Evolutionary conservation across 257 asterid species (phyloP).

Genomic region (Paulownia fortunei): DNA sequence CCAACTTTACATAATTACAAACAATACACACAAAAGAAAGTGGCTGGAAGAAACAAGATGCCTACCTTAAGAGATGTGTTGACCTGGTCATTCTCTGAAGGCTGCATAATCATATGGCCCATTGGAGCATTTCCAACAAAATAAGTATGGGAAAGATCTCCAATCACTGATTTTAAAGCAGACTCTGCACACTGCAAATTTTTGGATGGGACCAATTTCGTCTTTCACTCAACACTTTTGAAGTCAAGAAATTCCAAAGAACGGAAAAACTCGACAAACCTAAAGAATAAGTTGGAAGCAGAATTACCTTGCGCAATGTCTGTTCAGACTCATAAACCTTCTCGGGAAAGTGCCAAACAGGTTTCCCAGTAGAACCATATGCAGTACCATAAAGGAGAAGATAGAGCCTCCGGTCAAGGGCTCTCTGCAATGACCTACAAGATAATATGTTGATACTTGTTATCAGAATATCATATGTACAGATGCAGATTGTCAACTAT

Average conservation of each 20-base stretch:
- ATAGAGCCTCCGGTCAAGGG: slow-evolving; percentile 89
- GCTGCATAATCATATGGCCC: slow-evolving; percentile 63
- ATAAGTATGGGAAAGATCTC: slow-evolving; percentile 79
- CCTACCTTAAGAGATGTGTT: slow-evolving; percentile 59
- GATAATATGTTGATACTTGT: slow-evolving; percentile 23
- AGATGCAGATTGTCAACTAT: neutral
- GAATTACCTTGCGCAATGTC: slow-evolving; percentile 75
- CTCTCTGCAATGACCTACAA: slow-evolving; percentile 85
- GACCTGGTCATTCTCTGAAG: slow-evolving; percentile 43
- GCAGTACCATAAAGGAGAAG: slow-evolving; percentile 77
- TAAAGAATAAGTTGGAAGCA: slow-evolving; percentile 1
- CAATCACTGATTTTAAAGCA: slow-evolving; percentile 80
- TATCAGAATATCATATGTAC: neutral
- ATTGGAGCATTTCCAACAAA: slow-evolving; percentile 96
- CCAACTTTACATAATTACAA: neutral
- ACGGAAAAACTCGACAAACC: neutral
- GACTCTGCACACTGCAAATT: slow-evolving; percentile 87
- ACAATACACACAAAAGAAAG: neutral
- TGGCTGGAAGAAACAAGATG: neutral
- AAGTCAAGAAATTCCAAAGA: slow-evolving; percentile 16
- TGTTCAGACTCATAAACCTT: slow-evolving; percentile 76
- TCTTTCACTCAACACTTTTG: slow-evolving; percentile 13
- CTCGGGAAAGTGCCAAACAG: slow-evolving; percentile 95
- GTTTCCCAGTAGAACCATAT: slow-evolving; percentile 54
- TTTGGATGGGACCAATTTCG: slow-evolving; percentile 19